These are phyloP conservation scores for Geotrichum aggregatum DNA, from an alignment of 1,139 yeast genomes.

Conservation along the genomic window DNA sequence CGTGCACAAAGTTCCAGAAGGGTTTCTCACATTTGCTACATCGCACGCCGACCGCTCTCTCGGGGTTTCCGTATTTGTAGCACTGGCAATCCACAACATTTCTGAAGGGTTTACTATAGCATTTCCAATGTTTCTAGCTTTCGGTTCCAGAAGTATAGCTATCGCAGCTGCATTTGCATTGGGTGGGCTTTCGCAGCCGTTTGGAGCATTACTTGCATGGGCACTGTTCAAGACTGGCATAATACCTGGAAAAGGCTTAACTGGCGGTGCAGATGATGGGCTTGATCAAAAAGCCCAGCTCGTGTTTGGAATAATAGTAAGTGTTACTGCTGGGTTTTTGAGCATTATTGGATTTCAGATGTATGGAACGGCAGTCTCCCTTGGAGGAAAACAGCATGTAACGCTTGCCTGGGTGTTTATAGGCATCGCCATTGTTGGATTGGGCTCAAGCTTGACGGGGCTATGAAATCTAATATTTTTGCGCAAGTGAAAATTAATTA, in stretches of 20 bases:
- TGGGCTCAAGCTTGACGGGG: conserved; percentile 18
- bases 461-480: not conserved
- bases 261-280: not conserved
- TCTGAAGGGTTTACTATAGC: conserved; percentile 95
- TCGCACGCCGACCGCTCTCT: conserved; percentile 66
- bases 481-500: too few species aligned
- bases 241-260: conserved; percentile 37
- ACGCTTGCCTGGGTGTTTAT: conserved; percentile 34
- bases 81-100: conserved; percentile 82
- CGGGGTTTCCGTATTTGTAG: conserved; percentile 76
- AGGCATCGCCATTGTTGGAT: conserved; percentile 35
- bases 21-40: conserved; percentile 80
- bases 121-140: conserved; percentile 75
- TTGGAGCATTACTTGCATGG: conserved; percentile 78
- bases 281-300: conserved; percentile 27
- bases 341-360: conserved; percentile 76
- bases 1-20: conserved; percentile 91
- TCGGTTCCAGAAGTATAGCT: conserved; percentile 60
- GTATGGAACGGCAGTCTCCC: conserved; percentile 72
- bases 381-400: conserved; percentile 50
- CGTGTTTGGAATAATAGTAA: conserved; percentile 58
- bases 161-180: conserved; percentile 59
- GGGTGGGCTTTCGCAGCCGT: conserved; percentile 83
- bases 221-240: conserved; percentile 46
- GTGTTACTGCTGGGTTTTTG: conserved; percentile 79